phyloP scores from a whole-genome alignment of 148 eudicot genomes.

The Arctostaphylos glauca region DNA sequence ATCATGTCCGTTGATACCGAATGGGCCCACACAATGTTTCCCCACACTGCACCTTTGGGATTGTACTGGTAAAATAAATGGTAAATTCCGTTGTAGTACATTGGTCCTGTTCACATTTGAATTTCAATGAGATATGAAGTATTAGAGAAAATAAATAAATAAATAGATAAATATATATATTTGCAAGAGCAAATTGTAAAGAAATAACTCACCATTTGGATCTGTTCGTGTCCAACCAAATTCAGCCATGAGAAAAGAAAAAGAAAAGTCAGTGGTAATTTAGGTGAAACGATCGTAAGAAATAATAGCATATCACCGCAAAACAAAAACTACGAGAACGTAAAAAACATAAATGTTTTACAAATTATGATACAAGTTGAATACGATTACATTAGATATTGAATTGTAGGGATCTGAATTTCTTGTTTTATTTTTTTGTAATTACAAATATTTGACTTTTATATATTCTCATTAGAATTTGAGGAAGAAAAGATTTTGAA shows the following conservation, averaged over 20 bases:
- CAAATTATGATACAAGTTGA: too few species aligned
- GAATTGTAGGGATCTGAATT: too few species aligned
- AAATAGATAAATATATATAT: neutral
- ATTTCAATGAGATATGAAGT: neutral
- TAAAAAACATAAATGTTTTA: too few species aligned
- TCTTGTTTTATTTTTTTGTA: too few species aligned
- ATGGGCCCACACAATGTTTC: slow-evolving; percentile 81
- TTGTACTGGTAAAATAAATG: slow-evolving; percentile 49
- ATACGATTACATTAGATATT: too few species aligned
- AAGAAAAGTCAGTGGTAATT: neutral
- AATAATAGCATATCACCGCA: neutral
- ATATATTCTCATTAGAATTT: too few species aligned
- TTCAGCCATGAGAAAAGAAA: neutral
- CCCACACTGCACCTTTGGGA: slow-evolving; percentile 68
- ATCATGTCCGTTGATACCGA: slow-evolving; percentile 50
- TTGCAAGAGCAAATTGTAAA: too few species aligned
- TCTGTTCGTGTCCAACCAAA: slow-evolving; percentile 32
- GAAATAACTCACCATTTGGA: slow-evolving; percentile 63
- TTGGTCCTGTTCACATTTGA: slow-evolving; percentile 42
- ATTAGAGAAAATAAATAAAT: neutral
- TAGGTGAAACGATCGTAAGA: neutral
- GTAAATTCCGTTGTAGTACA: slow-evolving; percentile 63
- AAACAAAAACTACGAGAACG: neutral
- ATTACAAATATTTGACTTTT: too few species aligned
- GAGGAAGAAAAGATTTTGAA: too few species aligned